Conservation (phyloP, 2,329 filamentous ascomycete genomes). For the Trichoderma harzianum region DNA sequence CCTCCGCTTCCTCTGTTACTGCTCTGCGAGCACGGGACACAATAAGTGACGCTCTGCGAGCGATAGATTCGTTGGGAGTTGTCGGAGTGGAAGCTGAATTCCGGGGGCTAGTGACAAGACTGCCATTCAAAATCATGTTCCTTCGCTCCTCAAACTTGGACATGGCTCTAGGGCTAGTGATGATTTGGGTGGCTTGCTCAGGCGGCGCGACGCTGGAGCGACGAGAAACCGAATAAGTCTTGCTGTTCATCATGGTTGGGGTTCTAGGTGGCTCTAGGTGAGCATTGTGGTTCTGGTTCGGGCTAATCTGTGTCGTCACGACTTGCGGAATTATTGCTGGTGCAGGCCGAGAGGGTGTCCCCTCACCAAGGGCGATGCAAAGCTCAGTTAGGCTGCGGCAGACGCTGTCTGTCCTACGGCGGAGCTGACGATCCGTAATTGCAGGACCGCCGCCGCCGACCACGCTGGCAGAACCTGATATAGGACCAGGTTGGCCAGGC, state of each 20-base stretch:
- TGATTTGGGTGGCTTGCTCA: slow-evolving; percentile 38
- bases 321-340: slow-evolving; percentile 7
- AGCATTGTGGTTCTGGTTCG: not conserved
- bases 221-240: slow-evolving; percentile 39
- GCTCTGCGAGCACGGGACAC: slow-evolving; percentile 45
- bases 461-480: slow-evolving; percentile 63
- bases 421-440: slow-evolving; percentile 76
- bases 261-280: slow-evolving; percentile 1
- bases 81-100: slow-evolving; percentile 37
- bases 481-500: slow-evolving; percentile 64
- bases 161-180: slow-evolving; percentile 45
- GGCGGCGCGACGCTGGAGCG: slow-evolving; percentile 39
- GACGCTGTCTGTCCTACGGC: slow-evolving; percentile 87
- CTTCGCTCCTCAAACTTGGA: slow-evolving; percentile 55
- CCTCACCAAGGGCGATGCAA: slow-evolving; percentile 76
- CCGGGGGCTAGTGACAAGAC: slow-evolving; percentile 46
- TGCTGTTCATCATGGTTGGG: slow-evolving; percentile 39
- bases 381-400: slow-evolving; percentile 91
- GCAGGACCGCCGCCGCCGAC: slow-evolving; percentile 47
- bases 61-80: slow-evolving; percentile 38
- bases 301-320: not conserved
- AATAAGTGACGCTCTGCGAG: slow-evolving; percentile 54
- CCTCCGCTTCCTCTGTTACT: slow-evolving; percentile 50
- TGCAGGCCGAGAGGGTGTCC: slow-evolving; percentile 35
- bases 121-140: slow-evolving; percentile 44